These are phyloP conservation scores for Zoysia japonica DNA, from an alignment of 176 grass and related monocot species.

Conservation along the genomic window DNA sequence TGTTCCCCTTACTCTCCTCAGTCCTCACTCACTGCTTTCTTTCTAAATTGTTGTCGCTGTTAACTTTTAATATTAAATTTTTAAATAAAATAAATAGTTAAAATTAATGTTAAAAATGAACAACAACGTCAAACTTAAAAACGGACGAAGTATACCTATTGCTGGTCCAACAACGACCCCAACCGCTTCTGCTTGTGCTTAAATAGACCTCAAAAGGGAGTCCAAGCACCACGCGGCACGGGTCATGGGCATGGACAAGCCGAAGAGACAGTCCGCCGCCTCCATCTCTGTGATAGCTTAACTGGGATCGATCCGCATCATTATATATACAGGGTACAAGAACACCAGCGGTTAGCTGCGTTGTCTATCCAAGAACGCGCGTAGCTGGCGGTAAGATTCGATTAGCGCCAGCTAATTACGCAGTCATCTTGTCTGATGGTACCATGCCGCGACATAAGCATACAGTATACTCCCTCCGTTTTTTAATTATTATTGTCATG, in stretches of 20 bases:
- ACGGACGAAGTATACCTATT: too few relatives aligned
- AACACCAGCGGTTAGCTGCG: slow-evolving; percentile 3
- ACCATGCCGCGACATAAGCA: slow-evolving; percentile 33
- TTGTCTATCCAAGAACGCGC: background rate
- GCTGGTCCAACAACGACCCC: too few relatives aligned
- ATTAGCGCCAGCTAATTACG: slow-evolving; percentile 29
- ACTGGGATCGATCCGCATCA: slow-evolving; percentile 40
- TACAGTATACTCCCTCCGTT: background rate
- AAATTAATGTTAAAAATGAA: too few relatives aligned
- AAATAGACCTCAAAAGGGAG: too few relatives aligned
- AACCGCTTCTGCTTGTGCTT: too few relatives aligned
- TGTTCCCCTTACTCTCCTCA: background rate
- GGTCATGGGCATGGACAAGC: slow-evolving; percentile 21
- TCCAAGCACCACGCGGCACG: slow-evolving; percentile 13
- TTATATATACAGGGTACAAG: background rate
- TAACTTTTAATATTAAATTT: too few relatives aligned
- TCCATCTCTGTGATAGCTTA: slow-evolving; percentile 49
- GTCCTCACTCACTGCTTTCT: background rate
- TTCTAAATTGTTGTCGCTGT: background rate
- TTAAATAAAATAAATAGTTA: too few relatives aligned
- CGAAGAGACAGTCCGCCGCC: slow-evolving; percentile 1
- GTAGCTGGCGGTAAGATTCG: slow-evolving; percentile 16
- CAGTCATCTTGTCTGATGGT: slow-evolving; percentile 4
- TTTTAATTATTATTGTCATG: too few relatives aligned
- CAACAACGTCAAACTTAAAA: too few relatives aligned